These are phyloP conservation scores for Narthecium ossifragum DNA, from an alignment of 106 monocot genomes.

Conservation along the genomic window DNA sequence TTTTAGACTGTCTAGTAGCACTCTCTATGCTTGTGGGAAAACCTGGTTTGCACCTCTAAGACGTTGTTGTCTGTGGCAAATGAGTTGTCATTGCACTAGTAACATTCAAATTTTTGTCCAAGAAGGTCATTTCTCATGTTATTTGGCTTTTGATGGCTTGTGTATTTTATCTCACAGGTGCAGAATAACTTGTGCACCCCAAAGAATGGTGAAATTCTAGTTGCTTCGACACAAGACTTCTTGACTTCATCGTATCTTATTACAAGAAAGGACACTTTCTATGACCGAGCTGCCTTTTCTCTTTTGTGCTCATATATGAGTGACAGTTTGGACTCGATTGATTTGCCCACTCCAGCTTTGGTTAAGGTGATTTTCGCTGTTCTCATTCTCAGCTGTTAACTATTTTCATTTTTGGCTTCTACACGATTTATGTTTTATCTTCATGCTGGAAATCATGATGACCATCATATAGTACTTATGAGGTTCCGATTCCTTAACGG, in stretches of 20 bases:
- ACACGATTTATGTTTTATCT: too few species aligned
- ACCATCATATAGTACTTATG: too few species aligned
- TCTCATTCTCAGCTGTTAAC: neutral
- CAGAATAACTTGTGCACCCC: constrained; percentile 98
- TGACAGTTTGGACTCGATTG: constrained; percentile 85
- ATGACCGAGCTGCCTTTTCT: constrained; percentile 78
- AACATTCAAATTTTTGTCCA: neutral
- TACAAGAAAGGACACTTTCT: constrained; percentile 93
- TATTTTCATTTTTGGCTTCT: too few species aligned
- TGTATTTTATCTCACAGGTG: constrained; percentile 44
- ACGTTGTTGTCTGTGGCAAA: neutral
- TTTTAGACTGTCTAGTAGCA: too few species aligned
- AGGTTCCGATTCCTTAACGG: too few species aligned
- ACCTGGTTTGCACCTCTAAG: too few species aligned
- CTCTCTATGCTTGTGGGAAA: too few species aligned
- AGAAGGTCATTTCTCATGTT: neutral
- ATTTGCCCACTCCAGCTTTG: constrained; percentile 82
- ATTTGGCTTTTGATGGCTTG: neutral
- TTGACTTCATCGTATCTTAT: constrained; percentile 94
- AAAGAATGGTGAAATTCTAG: constrained; percentile 96
- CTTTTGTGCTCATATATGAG: constrained; percentile 91
- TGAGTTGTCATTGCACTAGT: neutral
- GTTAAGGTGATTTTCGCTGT: constrained; percentile 51
- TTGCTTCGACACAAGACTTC: constrained; percentile 98
- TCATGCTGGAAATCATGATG: too few species aligned